Evolutionary conservation across 306 rosid species (phyloP).

Genomic region (Potentilla sterilis): DNA sequence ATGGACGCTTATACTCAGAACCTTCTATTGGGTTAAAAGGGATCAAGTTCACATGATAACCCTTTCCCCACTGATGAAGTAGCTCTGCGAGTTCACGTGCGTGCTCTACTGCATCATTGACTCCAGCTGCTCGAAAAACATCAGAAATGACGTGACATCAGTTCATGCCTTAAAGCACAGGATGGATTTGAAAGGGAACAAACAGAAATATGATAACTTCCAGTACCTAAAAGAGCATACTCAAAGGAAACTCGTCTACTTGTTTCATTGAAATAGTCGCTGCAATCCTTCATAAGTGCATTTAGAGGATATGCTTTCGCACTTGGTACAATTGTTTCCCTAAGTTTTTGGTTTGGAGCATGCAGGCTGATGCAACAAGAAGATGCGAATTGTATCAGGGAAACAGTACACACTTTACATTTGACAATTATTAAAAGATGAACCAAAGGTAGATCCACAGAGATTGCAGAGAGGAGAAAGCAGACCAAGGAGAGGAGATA

Average conservation of each 20-base stretch:
- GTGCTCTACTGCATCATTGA: conserved; percentile 76
- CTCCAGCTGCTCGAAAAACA: conserved; percentile 71
- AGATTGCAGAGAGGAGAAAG: not conserved
- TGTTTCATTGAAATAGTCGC: conserved; percentile 67
- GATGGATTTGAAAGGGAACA: conserved; percentile 1
- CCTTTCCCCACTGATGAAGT: conserved; percentile 61
- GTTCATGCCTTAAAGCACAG: conserved; percentile 8
- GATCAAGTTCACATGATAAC: conserved; percentile 86
- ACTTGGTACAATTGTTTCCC: conserved; percentile 93
- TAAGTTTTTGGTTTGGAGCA: conserved; percentile 95
- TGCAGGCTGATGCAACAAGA: conserved; percentile 62
- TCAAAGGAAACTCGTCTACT: conserved; percentile 84
- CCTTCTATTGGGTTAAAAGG: conserved; percentile 97
- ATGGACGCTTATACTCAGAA: conserved; percentile 83
- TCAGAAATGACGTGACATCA: conserved; percentile 15
- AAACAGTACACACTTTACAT: not conserved
- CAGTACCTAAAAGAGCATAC: conserved; percentile 91
- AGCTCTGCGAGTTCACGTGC: conserved; percentile 83
- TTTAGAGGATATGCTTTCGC: conserved; percentile 89
- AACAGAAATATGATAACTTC: conserved; percentile 16
- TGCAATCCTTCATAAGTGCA: conserved; percentile 85
- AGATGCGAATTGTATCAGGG: conserved; percentile 10
- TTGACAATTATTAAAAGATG: not conserved
- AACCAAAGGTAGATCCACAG: not conserved
- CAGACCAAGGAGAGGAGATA: not conserved